A percentile compares a stretch with the other conserved stretches of the same genome.
Evolutionary conservation across 129 eudicot genomes (phyloP).

Genomic region (Smallanthus sonchifolius): DNA sequence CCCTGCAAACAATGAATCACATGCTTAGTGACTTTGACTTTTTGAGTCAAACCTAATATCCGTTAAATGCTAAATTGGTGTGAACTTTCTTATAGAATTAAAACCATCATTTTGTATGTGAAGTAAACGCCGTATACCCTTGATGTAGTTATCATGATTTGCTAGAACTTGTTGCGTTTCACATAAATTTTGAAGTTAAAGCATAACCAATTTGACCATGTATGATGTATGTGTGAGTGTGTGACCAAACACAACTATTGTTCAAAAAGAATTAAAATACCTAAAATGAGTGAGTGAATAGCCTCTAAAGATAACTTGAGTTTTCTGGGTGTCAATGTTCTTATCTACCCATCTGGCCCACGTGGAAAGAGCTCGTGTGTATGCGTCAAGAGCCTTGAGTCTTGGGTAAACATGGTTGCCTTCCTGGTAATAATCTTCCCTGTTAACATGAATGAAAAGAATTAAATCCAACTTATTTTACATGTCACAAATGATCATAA

Average conservation of each 20-base stretch:
- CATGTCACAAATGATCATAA: not conserved
- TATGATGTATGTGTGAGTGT: no score
- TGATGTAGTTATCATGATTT: not conserved
- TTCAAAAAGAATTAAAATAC: constrained; percentile 21
- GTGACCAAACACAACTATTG: not conserved
- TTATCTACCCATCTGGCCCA: constrained; percentile 92
- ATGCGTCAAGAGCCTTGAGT: constrained; percentile 85
- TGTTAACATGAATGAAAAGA: constrained; percentile 22
- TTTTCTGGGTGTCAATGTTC: constrained; percentile 47
- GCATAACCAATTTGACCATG: not conserved
- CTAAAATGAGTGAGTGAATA: constrained; percentile 90
- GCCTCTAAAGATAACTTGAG: constrained; percentile 86
- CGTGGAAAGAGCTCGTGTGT: constrained; percentile 67
- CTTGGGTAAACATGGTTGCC: constrained; percentile 79
- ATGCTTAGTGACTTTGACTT: not conserved
- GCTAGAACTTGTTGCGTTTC: not conserved
- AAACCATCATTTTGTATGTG: not conserved
- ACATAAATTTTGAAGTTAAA: not conserved
- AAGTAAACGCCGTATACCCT: not conserved
- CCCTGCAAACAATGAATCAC: constrained; percentile 49
- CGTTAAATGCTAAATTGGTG: not conserved
- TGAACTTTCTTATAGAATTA: not conserved
- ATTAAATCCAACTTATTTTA: not conserved
- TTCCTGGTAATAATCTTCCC: constrained; percentile 95
- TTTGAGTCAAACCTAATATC: not conserved